Percentiles rank a stretch among this genome's conserved stretches.
Conservation (phyloP, 148 eudicot species). For the Fallopia convolvulus region DNA sequence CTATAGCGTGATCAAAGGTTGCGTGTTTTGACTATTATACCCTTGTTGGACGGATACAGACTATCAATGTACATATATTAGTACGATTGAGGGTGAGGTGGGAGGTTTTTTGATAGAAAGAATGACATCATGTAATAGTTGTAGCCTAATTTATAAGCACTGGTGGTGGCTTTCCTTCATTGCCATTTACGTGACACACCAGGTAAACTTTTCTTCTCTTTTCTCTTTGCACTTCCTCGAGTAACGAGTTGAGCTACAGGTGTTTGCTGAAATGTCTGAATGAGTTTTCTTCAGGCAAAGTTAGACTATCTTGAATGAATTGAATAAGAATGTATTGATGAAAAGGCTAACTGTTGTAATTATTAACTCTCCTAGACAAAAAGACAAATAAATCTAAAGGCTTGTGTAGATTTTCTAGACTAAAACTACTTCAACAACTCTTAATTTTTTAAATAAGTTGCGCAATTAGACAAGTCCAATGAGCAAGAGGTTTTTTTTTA, state of each 20-base stretch:
- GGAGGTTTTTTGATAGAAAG: neutral
- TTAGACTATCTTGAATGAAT: neutral
- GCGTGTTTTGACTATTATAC: neutral
- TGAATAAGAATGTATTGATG: neutral
- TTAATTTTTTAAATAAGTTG: neutral
- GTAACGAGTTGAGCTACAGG: neutral
- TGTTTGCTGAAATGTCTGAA: neutral
- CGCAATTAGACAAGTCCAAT: neutral
- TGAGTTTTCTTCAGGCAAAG: neutral
- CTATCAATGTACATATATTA: neutral
- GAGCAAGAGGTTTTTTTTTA: neutral
- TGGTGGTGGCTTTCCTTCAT: neutral
- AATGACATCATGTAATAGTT: neutral
- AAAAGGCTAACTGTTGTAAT: neutral
- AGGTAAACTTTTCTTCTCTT: neutral
- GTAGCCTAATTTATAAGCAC: neutral
- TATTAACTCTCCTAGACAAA: neutral
- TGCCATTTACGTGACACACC: neutral
- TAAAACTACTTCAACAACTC: too few species aligned
- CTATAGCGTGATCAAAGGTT: neutral
- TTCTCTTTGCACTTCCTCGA: neutral
- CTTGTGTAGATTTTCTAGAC: too few species aligned
- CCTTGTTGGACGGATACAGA: neutral
- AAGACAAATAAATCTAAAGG: neutral
- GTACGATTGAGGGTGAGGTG: neutral